Base-by-base conservation (phyloP, 345 rosid species). In the Cardamine chenopodiifolia region DNA sequence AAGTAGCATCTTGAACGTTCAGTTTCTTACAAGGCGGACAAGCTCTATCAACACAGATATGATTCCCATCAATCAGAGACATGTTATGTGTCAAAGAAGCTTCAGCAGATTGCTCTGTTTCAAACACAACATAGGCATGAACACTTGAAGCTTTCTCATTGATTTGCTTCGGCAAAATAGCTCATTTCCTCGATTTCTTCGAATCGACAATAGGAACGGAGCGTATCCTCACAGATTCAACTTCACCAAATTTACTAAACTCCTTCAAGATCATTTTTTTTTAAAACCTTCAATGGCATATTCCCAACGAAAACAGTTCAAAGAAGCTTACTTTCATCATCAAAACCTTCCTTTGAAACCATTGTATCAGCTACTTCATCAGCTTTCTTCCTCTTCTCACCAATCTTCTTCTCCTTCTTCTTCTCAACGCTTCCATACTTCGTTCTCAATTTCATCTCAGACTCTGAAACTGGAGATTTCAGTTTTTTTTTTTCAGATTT, bases 221-320 rank as follows among this genome's bases (percentile, higher is more conserved):
- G 14, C 99, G 94, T 48, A 96, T 89, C 82, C 98, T 90, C 40
- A 87, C 84, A 7, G 99, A 92, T 58, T 96, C 97, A 64, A 92
- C 69, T 62, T 86, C 97, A 61, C 99, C 99, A 61, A 88, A 92
- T 74, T 78, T 79, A 72, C 88, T 80, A 47, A 92, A 95, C 57
- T 89, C 97, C 84, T 88, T 89, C 56, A 87, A 47, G 61, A 95
- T 68, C 0, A 76, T 89, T 96, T 83, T 89, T 96, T 89, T 92
- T 92, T n/a, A n/a, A n/a, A 8, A 87, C 70, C 80, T 89, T 90
- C 80, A 89, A 59, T 0, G 98, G 95, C 80, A 96, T 74, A 71
- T 96, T 96, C 67, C 99, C 99, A 17, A 90, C 88, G 87, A 92
- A 96, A 39, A 96, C 89, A 34, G 99, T 96, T 84, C 96, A 89